A percentile compares a stretch with the other conserved stretches of the same genome.
phyloP scores from a whole-genome alignment of 208 protist genomes.

The Crithidia sp. region DNA sequence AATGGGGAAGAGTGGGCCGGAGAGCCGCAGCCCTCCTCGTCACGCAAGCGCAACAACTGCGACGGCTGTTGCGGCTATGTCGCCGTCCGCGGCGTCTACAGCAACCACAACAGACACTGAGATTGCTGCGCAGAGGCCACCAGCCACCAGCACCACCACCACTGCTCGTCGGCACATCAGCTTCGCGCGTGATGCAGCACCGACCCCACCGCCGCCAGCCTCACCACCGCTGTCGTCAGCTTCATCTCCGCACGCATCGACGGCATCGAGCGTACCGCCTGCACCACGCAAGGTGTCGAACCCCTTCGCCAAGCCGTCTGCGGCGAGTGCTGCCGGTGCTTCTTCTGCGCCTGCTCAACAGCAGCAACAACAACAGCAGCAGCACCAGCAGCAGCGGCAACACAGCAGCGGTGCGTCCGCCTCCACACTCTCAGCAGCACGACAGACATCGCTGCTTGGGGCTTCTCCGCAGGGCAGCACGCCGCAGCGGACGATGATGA shows the following conservation, averaged over 20 bases:
- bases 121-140: background rate
- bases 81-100: slow-evolving; percentile 10
- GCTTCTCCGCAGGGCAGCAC: slow-evolving; percentile 18
- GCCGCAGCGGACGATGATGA: slow-evolving; percentile 19
- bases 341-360: background rate
- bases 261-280: background rate
- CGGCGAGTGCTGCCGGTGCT: background rate
- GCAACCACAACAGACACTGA: slow-evolving; percentile 10
- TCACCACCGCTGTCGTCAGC: slow-evolving; percentile 1
- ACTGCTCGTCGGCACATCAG: slow-evolving; percentile 34
- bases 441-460: slow-evolving; percentile 15
- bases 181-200: slow-evolving; percentile 13
- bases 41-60: background rate
- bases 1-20: background rate
- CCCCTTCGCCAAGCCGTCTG: slow-evolving; percentile 42
- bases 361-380: background rate
- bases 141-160: background rate
- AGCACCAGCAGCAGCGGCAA: background rate
- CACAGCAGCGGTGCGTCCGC: background rate
- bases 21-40: background rate
- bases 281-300: slow-evolving; percentile 36
- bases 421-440: background rate
- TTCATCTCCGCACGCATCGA: background rate
- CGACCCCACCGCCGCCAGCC: background rate
- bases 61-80: background rate